Base-by-base conservation (phyloP, 179 eudicot species). In the Drosera spatulata region DNA sequence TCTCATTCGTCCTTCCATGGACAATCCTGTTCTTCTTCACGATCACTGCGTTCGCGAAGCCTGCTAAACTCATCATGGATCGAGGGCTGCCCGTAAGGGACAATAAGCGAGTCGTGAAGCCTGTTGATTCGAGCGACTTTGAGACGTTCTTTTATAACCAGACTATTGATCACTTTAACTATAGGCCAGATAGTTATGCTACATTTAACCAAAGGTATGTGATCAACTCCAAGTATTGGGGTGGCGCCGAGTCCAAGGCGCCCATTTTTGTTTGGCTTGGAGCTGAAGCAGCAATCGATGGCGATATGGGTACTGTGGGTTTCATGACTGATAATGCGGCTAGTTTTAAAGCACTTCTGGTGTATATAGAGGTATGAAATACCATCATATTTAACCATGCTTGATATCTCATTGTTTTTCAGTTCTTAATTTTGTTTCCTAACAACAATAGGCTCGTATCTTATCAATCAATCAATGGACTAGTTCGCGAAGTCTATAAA, bases 181-280 rank as follows among this genome's bases (percentile, higher is more conserved):
- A 75, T 47, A 72, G 51, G 22, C 83, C 77, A 1, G 72, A 79
- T 38, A 79, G 85, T 51, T 82, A 77, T 44, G n/a, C 61, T 2
- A 69, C 69, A 5, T 85, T 85, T 50, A 41, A 22, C 3, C 91
- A 85, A 47, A 61, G 66, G 15, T 82, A 75, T 40, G 56, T 75
- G 3, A 57, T 82, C 13, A 74, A 73, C 50, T 61, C 62, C 14
- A 69, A 66, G 62, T 60, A 76, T 11, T 85, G 82, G 83, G 83
- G 83, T 50, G 80, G 87, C 11, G 68, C 78, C 2, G 66, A 56
- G 7, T 4, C 60, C 3, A 67, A 58, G 7, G 66, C 87, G 0
- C 85, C 87, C 0, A 82, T 85, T 5, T 74, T 85, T 38, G 83
- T 71, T 5, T 80, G 73, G 60, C 71, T 80, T 56, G 91, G 91